phyloP scores from a whole-genome alignment of 169 alveolate genomes.

The Plasmodium vivax region DNA sequence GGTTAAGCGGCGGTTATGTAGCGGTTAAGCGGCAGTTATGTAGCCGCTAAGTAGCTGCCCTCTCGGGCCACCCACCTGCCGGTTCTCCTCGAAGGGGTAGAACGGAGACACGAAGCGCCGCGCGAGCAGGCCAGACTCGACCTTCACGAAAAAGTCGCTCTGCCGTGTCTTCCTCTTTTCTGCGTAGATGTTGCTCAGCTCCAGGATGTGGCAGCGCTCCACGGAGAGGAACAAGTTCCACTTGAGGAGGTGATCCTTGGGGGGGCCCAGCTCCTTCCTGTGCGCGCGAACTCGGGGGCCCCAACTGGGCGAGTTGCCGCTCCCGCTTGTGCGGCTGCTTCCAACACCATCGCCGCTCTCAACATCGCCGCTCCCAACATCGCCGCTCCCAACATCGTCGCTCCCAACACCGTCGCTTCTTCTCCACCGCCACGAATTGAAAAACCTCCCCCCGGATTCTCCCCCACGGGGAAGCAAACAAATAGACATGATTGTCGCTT shows the following conservation, averaged over 20 bases:
- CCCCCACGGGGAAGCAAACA: background rate
- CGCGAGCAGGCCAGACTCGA: slow-evolving; percentile 9
- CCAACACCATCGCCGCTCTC: background rate
- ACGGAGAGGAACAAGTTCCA: slow-evolving; percentile 51
- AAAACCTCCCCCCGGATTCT: background rate
- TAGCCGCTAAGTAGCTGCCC: background rate
- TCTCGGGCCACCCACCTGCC: background rate
- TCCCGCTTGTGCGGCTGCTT: background rate
- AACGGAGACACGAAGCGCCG: slow-evolving; percentile 7
- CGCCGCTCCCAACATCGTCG: no score
- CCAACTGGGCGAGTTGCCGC: background rate
- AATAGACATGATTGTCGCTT: slow-evolving; percentile 31
- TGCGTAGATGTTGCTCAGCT: slow-evolving; percentile 56
- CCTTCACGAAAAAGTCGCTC: slow-evolving; percentile 41
- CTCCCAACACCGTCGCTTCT: background rate
- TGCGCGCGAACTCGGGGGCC: background rate
- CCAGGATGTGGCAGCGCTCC: slow-evolving; percentile 36
- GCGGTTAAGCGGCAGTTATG: background rate
- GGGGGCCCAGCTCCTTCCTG: background rate
- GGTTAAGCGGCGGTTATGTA: background rate
- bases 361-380: no score
- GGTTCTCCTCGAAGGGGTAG: slow-evolving; percentile 17
- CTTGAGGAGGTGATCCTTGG: background rate
- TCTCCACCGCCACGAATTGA: background rate
- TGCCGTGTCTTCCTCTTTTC: slow-evolving; percentile 39